Percentiles rank a stretch among this genome's conserved stretches.
Conservation (phyloP, 306 rosid genomes). For the Lagenaria siceraria region DNA sequence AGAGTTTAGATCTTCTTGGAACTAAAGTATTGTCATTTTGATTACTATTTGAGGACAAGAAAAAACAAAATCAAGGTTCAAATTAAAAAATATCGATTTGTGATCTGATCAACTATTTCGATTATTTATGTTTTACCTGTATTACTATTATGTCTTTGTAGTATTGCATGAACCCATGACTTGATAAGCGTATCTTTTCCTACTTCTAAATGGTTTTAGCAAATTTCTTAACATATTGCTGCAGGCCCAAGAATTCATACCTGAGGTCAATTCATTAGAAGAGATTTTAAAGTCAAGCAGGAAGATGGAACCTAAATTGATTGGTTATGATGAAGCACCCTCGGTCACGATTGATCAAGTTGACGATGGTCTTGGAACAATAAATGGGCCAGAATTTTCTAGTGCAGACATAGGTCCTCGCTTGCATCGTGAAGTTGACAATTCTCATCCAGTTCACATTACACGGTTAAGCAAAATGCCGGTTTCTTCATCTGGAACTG, state of each 20-base stretch:
- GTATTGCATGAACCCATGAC: background rate
- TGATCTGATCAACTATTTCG: background rate
- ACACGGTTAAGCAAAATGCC: background rate
- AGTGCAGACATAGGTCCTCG: conserved; percentile 12
- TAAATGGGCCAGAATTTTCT: conserved; percentile 13
- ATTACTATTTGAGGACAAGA: background rate
- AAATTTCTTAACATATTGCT: background rate
- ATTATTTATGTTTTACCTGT: background rate
- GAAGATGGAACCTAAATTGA: conserved; percentile 53
- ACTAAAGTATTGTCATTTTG: background rate
- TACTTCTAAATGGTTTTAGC: background rate
- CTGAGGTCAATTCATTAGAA: conserved; percentile 55
- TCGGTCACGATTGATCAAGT: conserved; percentile 21
- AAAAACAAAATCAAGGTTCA: background rate
- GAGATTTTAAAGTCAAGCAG: conserved; percentile 46
- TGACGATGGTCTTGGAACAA: conserved; percentile 2
- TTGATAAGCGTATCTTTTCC: background rate
- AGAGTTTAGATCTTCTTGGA: background rate
- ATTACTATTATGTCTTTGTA: background rate
- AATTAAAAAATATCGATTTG: background rate
- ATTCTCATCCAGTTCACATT: background rate
- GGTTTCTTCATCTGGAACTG: background rate
- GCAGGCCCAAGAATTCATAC: conserved; percentile 57
- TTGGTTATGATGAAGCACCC: conserved; percentile 78
- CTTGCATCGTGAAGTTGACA: background rate